phyloP scores from a whole-genome alignment of 306 rosid species.

The Macrotyloma uniflorum region DNA sequence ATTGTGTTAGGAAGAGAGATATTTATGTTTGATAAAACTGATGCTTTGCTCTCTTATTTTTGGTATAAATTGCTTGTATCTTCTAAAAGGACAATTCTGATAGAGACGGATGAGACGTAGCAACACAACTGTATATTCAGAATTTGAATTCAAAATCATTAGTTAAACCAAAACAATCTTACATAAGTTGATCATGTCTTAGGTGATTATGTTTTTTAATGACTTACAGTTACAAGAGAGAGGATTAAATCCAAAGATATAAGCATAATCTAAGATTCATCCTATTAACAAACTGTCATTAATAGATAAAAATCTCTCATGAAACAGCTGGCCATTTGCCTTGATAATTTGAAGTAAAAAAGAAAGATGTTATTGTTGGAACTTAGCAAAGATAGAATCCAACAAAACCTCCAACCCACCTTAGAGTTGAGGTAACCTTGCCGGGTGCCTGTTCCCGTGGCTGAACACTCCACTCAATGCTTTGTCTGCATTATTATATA shows the following conservation, averaged over 20 bases:
- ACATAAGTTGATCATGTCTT: too few species aligned
- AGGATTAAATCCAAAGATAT: not conserved
- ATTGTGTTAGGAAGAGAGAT: not conserved
- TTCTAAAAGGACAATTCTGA: too few species aligned
- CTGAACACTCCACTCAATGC: slow-evolving; percentile 52
- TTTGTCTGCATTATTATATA: slow-evolving; percentile 50
- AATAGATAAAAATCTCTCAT: slow-evolving; percentile 1
- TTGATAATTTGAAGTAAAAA: slow-evolving; percentile 36
- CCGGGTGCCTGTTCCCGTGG: slow-evolving; percentile 75
- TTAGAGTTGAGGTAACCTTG: slow-evolving; percentile 70
- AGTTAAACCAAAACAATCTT: too few species aligned
- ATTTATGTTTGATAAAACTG: not conserved
- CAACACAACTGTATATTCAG: too few species aligned
- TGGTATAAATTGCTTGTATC: not conserved
- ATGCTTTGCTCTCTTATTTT: not conserved
- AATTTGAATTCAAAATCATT: too few species aligned
- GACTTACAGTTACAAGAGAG: not conserved
- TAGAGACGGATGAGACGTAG: too few species aligned
- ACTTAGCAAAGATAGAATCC: slow-evolving; percentile 50
- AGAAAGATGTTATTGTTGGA: slow-evolving; percentile 39
- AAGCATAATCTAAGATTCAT: not conserved
- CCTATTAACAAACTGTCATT: slow-evolving; percentile 31
- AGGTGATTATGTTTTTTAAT: too few species aligned
- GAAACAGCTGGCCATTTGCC: slow-evolving; percentile 54
- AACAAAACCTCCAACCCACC: slow-evolving; percentile 59